Conservation (phyloP, 768 basidiomycete genomes). For the Auriscalpium orientale region DNA sequence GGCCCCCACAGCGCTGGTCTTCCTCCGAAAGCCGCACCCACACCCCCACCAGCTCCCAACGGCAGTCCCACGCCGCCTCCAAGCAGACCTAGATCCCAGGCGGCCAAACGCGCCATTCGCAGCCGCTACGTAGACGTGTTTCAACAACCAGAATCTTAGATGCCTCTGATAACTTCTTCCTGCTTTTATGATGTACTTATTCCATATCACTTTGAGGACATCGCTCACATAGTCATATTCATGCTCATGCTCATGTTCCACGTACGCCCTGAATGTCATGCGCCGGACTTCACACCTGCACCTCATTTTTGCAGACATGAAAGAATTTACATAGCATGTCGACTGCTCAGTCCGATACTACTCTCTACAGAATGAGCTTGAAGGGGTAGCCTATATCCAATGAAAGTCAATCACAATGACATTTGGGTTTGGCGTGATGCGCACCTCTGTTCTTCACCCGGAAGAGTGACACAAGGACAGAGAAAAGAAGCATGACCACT, state of each 20-base stretch:
- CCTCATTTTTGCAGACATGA: background rate
- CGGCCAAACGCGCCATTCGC: constrained; percentile 69
- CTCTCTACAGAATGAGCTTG: constrained; percentile 56
- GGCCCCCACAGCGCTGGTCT: constrained; percentile 19
- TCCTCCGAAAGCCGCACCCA: constrained; percentile 16
- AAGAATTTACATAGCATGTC: background rate
- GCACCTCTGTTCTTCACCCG: constrained; percentile 83
- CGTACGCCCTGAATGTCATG: too few species aligned
- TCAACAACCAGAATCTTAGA: constrained; percentile 34
- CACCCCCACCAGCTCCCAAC: constrained; percentile 31
- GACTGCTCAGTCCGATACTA: background rate
- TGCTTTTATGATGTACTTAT: background rate
- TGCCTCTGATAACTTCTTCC: background rate
- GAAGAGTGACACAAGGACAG: constrained; percentile 80
- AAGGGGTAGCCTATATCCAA: constrained; percentile 63
- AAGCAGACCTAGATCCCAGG: constrained; percentile 47
- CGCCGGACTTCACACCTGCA: too few species aligned
- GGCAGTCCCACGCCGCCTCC: constrained; percentile 38
- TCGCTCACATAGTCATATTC: background rate
- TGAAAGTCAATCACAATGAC: background rate
- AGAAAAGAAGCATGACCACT: constrained; percentile 79
- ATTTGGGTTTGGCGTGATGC: constrained; percentile 10
- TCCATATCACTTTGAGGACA: background rate
- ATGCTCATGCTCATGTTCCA: too few species aligned
- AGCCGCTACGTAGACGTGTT: constrained; percentile 91